These are phyloP conservation scores for Stemphylium beticola DNA, from an alignment of 2,329 filamentous ascomycete genomes.

Conservation along the genomic window DNA sequence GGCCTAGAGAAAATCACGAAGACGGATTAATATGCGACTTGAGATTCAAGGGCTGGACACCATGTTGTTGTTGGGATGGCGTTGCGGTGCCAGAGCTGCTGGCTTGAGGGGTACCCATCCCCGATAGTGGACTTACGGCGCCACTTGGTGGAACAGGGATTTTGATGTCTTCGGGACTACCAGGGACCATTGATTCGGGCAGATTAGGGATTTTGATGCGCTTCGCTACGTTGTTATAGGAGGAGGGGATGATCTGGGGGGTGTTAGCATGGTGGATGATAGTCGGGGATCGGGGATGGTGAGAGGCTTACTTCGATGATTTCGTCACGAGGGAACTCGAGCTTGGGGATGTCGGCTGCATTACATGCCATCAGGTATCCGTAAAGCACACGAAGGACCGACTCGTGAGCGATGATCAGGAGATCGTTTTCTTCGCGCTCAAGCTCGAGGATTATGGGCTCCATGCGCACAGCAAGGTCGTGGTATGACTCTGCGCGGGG, in stretches of 20 bases:
- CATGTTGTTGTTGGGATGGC: neutral
- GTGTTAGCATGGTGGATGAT: neutral
- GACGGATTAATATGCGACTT: constrained; percentile 13
- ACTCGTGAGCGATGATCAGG: constrained; percentile 98
- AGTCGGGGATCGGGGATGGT: neutral
- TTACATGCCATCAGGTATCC: constrained; percentile 99
- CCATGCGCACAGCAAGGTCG: constrained; percentile 94
- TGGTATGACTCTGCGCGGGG: constrained; percentile 98
- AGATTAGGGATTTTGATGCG: constrained; percentile 82
- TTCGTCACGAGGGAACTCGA: constrained; percentile 93
- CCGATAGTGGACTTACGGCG: constrained; percentile 52
- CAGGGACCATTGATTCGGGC: constrained; percentile 70
- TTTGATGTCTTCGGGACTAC: constrained; percentile 79
- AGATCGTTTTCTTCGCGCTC: constrained; percentile 97
- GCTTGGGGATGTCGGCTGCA: constrained; percentile 87
- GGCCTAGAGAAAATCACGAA: constrained; percentile 7
- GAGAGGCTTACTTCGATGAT: constrained; percentile 77
- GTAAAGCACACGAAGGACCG: constrained; percentile 94
- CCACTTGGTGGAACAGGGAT: constrained; percentile 73
- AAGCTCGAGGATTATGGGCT: constrained; percentile 96
- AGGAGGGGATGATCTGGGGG: constrained; percentile 83
- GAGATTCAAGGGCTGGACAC: constrained; percentile 8
- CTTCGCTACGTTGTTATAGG: constrained; percentile 95
- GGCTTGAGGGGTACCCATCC: constrained; percentile 47
- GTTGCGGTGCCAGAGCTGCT: constrained; percentile 9